These are phyloP conservation scores for Cylindrodendrum hubeiense DNA, from an alignment of 2,329 filamentous ascomycete species.

Conservation along the genomic window DNA sequence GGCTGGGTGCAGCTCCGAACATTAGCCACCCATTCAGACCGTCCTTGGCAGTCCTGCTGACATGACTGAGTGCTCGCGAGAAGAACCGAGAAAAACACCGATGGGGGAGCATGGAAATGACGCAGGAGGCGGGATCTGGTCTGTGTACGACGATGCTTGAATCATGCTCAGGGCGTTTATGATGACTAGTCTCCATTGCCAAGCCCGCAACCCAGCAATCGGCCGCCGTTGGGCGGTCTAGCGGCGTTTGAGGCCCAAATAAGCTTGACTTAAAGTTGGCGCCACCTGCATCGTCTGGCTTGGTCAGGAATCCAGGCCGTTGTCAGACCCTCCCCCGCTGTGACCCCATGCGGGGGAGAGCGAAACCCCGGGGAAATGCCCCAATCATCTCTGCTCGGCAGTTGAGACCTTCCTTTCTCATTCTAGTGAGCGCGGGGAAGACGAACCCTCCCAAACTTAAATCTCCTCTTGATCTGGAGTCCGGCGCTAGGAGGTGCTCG, in stretches of 20 bases:
- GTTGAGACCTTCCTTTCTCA: background rate
- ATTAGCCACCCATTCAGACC: too few relatives aligned
- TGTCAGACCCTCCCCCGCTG: background rate
- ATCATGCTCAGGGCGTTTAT: background rate
- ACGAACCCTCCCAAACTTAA: background rate
- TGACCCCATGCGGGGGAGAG: background rate
- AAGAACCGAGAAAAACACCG: background rate
- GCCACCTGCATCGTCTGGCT: background rate
- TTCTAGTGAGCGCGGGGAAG: background rate
- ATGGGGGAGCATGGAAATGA: background rate
- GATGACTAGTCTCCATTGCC: background rate
- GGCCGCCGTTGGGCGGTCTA: background rate
- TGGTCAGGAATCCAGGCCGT: background rate
- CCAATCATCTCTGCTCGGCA: background rate
- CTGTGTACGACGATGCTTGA: background rate
- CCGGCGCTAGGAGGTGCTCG: background rate
- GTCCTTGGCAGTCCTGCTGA: too few relatives aligned
- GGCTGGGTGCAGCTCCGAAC: too few relatives aligned
- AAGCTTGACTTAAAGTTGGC: conserved; percentile 5
- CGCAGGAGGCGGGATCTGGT: background rate
- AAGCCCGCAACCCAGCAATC: background rate
- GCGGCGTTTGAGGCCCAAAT: background rate
- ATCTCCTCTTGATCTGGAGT: background rate
- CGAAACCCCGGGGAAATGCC: background rate
- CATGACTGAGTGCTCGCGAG: too few relatives aligned